phyloP scores from a whole-genome alignment of 768 basidiomycete genomes.

The Amanita exitialis region DNA sequence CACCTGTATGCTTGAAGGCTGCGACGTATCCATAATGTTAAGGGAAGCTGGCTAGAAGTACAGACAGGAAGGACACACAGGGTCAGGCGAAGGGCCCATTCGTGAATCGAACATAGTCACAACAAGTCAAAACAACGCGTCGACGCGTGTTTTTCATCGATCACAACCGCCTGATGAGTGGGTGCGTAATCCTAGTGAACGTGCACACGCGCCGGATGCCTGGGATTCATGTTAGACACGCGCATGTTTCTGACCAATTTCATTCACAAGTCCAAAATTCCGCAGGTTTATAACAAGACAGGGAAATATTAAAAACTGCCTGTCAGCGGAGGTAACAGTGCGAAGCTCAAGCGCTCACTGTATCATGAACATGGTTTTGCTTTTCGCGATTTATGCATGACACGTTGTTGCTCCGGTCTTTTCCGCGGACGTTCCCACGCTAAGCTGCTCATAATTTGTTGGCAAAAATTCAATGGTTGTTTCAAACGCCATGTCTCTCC shows the following conservation, averaged over 20 bases:
- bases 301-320: background rate
- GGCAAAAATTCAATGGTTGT: slow-evolving; percentile 1
- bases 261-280: too few species aligned
- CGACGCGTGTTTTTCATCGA: slow-evolving; percentile 6
- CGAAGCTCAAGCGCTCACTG: too few species aligned
- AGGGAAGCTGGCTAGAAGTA: slow-evolving; percentile 45
- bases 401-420: slow-evolving; percentile 6
- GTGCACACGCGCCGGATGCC: too few species aligned
- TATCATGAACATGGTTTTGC: too few species aligned
- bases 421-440: slow-evolving; percentile 12
- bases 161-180: background rate
- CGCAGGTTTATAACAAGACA: too few species aligned
- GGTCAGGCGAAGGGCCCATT: slow-evolving; percentile 7
- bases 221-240: too few species aligned
- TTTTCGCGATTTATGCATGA: too few species aligned
- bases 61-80: slow-evolving; percentile 25
- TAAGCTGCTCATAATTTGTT: slow-evolving; percentile 10
- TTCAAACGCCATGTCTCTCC: slow-evolving; percentile 62
- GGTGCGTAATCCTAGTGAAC: too few species aligned
- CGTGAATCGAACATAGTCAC: slow-evolving; percentile 24
- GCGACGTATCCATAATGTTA: slow-evolving; percentile 28
- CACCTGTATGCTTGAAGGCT: slow-evolving; percentile 19
- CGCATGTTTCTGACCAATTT: too few species aligned
- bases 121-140: slow-evolving; percentile 32
- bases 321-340: too few species aligned